Conservation (phyloP, 2,329 filamentous ascomycete species). For the Septoria petroselini region DNA sequence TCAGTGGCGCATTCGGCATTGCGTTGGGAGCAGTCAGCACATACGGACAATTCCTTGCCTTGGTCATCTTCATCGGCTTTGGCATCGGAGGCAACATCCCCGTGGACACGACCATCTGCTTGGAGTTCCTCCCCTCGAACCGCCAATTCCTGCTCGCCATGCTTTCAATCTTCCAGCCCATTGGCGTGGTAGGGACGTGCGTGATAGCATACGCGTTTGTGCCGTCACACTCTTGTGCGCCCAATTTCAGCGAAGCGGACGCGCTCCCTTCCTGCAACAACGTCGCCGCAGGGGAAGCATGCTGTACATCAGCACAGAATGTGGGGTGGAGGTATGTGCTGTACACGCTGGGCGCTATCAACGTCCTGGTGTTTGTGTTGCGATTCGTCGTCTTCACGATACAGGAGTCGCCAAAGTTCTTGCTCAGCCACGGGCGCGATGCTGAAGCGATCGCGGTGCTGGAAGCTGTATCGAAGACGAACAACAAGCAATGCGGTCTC, state of each 20-base stretch:
- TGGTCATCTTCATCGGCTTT: constrained; percentile 56
- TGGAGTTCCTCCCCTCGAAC: constrained; percentile 55
- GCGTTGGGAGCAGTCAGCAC: constrained; percentile 50
- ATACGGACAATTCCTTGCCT: constrained; percentile 52
- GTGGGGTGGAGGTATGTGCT: constrained; percentile 49
- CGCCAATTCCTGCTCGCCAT: constrained; percentile 53
- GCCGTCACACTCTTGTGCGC: constrained; percentile 50
- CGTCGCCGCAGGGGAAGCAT: constrained; percentile 33
- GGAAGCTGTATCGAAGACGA: constrained; percentile 45
- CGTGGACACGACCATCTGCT: constrained; percentile 55
- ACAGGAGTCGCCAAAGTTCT: constrained; percentile 59
- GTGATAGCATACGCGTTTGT: constrained; percentile 55
- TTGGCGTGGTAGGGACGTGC: constrained; percentile 53
- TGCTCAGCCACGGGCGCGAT: constrained; percentile 54
- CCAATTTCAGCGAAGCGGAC: constrained; percentile 48
- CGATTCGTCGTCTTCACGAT: constrained; percentile 56
- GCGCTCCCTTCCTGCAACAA: constrained; percentile 47
- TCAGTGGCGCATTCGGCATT: constrained; percentile 54
- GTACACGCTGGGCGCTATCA: constrained; percentile 43
- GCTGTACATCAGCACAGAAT: constrained; percentile 41
- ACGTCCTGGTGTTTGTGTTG: constrained; percentile 48
- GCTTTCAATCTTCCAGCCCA: constrained; percentile 55
- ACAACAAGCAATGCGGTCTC: constrained; percentile 38
- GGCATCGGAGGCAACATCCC: constrained; percentile 54
- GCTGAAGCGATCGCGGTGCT: constrained; percentile 50